Evolutionary conservation across 2,329 filamentous ascomycete genomes (phyloP), one percentile per base, ranked within the genome.

Genomic region (Colletotrichum brevisporum): DNA sequence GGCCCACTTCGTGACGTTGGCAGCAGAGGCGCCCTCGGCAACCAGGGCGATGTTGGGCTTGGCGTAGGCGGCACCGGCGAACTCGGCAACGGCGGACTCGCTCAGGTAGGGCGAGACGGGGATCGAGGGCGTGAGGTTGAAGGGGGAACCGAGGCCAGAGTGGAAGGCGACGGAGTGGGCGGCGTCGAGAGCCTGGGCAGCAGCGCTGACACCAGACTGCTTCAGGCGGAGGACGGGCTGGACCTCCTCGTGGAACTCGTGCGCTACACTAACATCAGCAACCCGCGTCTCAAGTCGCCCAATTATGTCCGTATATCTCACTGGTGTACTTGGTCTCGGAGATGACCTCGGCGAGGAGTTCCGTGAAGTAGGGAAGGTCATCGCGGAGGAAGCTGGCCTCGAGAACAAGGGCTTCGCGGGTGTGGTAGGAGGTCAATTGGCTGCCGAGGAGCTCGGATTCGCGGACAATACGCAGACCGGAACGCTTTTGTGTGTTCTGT

Each of bases 351-450:
- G 92, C 94, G 75, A 99, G 89, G 74, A 99, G 88, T 87, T 99
- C 96, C 78, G 94, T 90, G 82, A 97, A 99, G 89, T 98, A 99
- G 75, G 96, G 96, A 74, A 99, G 90, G 81, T 99, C 95, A 80
- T 96, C 91, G 80, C 94, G 91, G 74, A 99, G 90, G 88, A 99
- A 99, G 86, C 92, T 97, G 80, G 96, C 94, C 83, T 95, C 91
- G 78, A 99, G 85, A 70, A 99, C 90, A 72, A 99, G 85, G 79
- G 94, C 94, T 87, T 99, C 96, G 79, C 95, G 92, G 76, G 94
- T 95, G 85, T 98, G 94, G 83, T 93, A 94, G 74, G 95, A 88
- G 76, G 86, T 88, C 84, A 98, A 90, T 89, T 95, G 91, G 77
- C 94, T 94, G 80, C 97, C 96, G 73, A 99, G 90, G 71, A 99